These are phyloP conservation scores for Exsudoporus frostii DNA, from an alignment of 768 basidiomycete species.

Conservation along the genomic window DNA sequence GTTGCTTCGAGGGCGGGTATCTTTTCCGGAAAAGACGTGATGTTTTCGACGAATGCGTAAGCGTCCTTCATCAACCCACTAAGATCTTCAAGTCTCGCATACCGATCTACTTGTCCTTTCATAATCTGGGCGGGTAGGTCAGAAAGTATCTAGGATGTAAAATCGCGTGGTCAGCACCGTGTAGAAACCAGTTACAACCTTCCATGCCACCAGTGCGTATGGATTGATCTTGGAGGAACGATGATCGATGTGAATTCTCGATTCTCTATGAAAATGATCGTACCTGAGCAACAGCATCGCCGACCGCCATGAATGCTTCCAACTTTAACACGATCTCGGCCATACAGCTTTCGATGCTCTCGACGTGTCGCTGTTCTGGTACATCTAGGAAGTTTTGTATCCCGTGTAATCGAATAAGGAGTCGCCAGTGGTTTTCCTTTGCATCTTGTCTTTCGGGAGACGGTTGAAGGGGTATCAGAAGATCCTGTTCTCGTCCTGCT, in stretches of 20 bases:
- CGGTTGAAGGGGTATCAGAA: constrained; percentile 17
- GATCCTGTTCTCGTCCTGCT: constrained; percentile 14
- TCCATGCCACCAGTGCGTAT: constrained; percentile 29
- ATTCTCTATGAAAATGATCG: not conserved
- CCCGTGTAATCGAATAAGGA: constrained; percentile 22
- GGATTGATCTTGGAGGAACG: constrained; percentile 21
- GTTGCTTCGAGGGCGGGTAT: constrained; percentile 28
- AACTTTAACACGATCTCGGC: constrained; percentile 21
- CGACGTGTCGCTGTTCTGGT: not conserved
- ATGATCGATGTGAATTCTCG: not conserved
- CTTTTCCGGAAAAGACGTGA: constrained; percentile 27
- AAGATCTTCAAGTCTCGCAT: constrained; percentile 27
- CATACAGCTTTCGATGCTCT: constrained; percentile 16
- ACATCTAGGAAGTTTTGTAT: not conserved
- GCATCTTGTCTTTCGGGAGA: not conserved
- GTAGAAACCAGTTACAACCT: constrained; percentile 25
- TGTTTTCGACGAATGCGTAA: constrained; percentile 31
- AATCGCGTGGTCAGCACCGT: constrained; percentile 9
- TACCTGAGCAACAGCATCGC: constrained; percentile 25
- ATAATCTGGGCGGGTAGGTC: constrained; percentile 21
- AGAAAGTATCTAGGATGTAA: not conserved
- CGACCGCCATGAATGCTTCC: constrained; percentile 24
- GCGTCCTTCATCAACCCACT: constrained; percentile 28
- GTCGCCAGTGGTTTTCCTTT: constrained; percentile 9
- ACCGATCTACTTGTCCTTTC: constrained; percentile 27